These are phyloP conservation scores for Claviceps quebecensis DNA, from an alignment of 2,329 filamentous ascomycete genomes.

Conservation along the genomic window DNA sequence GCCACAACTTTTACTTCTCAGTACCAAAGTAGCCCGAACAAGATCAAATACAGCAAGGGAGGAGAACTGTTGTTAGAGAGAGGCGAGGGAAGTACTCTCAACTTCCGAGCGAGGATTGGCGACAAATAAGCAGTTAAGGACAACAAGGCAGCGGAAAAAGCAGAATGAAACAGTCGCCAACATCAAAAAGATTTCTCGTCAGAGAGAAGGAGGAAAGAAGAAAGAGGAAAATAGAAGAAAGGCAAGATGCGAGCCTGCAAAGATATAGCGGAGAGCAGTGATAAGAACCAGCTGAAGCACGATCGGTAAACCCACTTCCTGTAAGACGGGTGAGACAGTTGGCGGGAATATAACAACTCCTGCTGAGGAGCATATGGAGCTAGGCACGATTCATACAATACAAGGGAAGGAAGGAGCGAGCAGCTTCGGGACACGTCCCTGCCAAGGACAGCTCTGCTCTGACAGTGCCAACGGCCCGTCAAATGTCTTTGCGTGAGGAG, in stretches of 20 bases:
- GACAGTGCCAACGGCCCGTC: conserved; percentile 1
- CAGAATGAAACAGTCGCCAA: not conserved
- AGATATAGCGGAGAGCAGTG: not conserved
- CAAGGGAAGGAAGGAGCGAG: conserved; percentile 1
- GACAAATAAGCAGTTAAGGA: not conserved
- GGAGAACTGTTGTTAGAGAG: not conserved
- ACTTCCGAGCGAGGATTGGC: not conserved
- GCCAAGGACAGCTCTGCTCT: conserved; percentile 2
- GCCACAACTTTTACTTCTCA: not conserved
- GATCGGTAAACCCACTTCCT: too few relatives aligned
- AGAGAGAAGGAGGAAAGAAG: too few relatives aligned
- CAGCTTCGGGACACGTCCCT: not conserved
- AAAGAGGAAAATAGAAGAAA: not conserved
- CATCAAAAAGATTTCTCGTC: not conserved
- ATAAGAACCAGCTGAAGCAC: not conserved
- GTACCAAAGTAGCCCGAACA: not conserved
- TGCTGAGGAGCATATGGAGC: not conserved
- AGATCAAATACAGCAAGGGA: not conserved
- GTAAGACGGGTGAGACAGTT: not conserved
- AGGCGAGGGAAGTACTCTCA: not conserved
- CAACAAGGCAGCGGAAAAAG: not conserved
- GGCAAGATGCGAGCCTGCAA: not conserved
- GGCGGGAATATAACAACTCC: not conserved
- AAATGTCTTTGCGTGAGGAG: not conserved
- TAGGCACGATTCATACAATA: not conserved